phyloP scores from a whole-genome alignment of 2,329 filamentous ascomycete genomes.

The Botryotinia globosa region DNA sequence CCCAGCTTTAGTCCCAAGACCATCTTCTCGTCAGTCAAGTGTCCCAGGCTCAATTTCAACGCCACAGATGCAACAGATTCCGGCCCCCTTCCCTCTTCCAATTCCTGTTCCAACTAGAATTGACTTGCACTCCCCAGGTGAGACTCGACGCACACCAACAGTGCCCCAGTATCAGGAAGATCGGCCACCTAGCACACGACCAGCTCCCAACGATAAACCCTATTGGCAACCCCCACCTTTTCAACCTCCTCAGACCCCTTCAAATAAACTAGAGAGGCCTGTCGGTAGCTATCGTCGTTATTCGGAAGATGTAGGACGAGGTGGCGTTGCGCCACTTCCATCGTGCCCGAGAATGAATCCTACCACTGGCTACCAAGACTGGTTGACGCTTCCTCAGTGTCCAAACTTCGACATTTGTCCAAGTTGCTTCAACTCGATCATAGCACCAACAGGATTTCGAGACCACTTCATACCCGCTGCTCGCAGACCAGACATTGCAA shows the following conservation, averaged over 20 bases:
- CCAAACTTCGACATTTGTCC: conserved; percentile 79
- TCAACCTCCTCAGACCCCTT: conserved; percentile 37
- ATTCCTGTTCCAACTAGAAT: conserved; percentile 31
- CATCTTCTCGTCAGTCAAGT: conserved; percentile 29
- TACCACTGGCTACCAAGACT: conserved; percentile 66
- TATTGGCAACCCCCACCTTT: conserved; percentile 49
- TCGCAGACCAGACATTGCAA: conserved; percentile 53
- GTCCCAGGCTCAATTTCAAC: conserved; percentile 1
- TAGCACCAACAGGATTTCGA: conserved; percentile 65
- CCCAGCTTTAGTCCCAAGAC: conserved; percentile 16
- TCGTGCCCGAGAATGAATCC: conserved; percentile 66
- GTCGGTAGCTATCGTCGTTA: conserved; percentile 52
- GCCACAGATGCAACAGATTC: conserved; percentile 22
- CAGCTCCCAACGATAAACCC: conserved; percentile 18
- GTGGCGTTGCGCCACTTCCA: conserved; percentile 51
- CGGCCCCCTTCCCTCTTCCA: conserved; percentile 20
- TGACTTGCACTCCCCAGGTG: conserved; percentile 27
- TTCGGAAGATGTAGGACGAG: conserved; percentile 51
- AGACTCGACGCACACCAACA: conserved; percentile 25
- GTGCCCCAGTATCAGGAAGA: conserved; percentile 27
- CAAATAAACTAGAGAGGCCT: conserved; percentile 40
- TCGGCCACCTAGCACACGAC: conserved; percentile 19
- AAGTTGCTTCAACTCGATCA: conserved; percentile 70
- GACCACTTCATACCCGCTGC: conserved; percentile 63
- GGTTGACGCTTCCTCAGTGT: conserved; percentile 72